Conservation (phyloP, 1,284 basidiomycete species). For the Leccinum fuscescens region DNA sequence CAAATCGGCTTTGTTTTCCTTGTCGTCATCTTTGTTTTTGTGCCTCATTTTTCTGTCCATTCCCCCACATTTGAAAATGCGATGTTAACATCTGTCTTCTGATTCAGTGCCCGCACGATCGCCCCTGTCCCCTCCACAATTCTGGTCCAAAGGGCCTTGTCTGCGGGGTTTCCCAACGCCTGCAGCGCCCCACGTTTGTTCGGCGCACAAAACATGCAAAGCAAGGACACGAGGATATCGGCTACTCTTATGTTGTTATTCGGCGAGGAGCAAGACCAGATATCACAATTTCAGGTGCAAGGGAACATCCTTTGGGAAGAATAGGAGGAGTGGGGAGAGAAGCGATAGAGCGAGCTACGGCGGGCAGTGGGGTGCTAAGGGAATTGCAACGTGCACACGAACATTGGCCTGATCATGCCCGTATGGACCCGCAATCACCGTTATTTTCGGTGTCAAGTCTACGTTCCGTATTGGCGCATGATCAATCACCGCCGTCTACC, state of each 20-base stretch:
- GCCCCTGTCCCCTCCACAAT: conserved; percentile 72
- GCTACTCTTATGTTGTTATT: conserved; percentile 91
- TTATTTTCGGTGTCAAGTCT: conserved; percentile 13
- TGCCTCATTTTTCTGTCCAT: conserved; percentile 9
- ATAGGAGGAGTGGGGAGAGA: conserved; percentile 59
- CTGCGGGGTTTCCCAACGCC: conserved; percentile 85
- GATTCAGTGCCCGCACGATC: conserved; percentile 87
- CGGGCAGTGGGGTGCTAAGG: conserved; percentile 23
- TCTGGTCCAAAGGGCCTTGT: conserved; percentile 49
- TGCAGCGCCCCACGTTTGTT: conserved; percentile 84
- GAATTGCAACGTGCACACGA: conserved; percentile 26
- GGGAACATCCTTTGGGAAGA: conserved; percentile 48
- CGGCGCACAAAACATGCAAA: conserved; percentile 85
- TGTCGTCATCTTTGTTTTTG: conserved; percentile 1
- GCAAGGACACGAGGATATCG: conserved; percentile 80
- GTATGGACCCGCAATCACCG: conserved; percentile 30
- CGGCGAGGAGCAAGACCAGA: conserved; percentile 73
- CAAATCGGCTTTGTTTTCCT: conserved; percentile 9
- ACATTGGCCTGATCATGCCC: conserved; percentile 17
- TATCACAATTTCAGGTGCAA: conserved; percentile 29
- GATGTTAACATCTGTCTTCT: neutral
- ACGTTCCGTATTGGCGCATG: conserved; percentile 10
- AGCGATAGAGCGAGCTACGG: conserved; percentile 27
- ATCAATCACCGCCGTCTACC: conserved; percentile 15
- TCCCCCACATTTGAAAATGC: conserved; percentile 20